Evolutionary conservation across 192 early-diverging fungal genomes (phyloP), one percentile per base, ranked within the genome.

Genomic region (Mortierella alpina): DNA sequence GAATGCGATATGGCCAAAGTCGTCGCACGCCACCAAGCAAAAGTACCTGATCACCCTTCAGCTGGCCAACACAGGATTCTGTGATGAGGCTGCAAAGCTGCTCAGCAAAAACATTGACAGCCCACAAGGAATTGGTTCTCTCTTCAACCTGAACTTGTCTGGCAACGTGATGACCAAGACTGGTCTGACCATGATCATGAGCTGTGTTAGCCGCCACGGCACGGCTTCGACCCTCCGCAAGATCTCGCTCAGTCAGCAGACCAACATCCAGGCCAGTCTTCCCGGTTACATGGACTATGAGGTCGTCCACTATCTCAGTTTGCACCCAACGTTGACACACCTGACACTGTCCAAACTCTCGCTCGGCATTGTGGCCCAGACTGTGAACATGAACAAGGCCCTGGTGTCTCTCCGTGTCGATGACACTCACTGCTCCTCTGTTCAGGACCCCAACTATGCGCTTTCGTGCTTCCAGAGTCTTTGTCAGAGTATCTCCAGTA

Each of bases 1-100:
- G 42, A 66, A 80, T 1, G 52, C 66, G 48, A 72, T 80, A 59
- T 80, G 77, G 77, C 77, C 77, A 11, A 11, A 45, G 5, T 65
- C 77, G 12, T 68, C 59, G 2, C 70, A 63, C 41, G 42, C 54
- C 13, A 66, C 65, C 23, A 54, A 18, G 17, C 64, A 68, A n/a
- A 72, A 72, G 49, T 18, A 66, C 9, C 18, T 80, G 48, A 48
- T 62, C 13, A 42, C 64, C 4, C 66, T 80, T 39, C 57, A 63
- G 10, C 15, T 80, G 40, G 59, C 69, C 54, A 80, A 80, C 60
- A 80, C 77, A 6, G 77, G 77, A 4, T 72, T 80, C 42, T 68
- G 58, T 7, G 77, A 80, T 22, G 69, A 72, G 23, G 58, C 77
- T 2, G 77, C 70, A 10, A 53, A 48, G n/a, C 18, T 59, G 14